Percentiles rank a stretch among this genome's conserved stretches.
Evolutionary conservation across 1,139 yeast genomes (phyloP).

Genomic region (Yamadazyma siamensis): DNA sequence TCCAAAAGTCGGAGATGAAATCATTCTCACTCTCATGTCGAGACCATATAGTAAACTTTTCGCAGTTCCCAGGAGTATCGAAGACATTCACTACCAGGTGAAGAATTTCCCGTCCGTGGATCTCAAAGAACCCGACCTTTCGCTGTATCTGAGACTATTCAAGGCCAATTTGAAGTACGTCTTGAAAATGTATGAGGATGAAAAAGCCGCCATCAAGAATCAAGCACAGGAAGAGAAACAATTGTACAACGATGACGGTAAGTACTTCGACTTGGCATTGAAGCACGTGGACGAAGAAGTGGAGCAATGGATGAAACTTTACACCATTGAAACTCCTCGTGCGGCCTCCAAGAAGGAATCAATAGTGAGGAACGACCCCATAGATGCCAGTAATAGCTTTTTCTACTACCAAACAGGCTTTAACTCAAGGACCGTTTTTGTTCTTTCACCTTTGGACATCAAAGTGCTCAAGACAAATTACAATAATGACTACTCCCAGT

Average conservation of each 20-base stretch:
- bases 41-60: slow-evolving; percentile 59
- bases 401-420: slow-evolving; percentile 68
- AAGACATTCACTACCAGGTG: slow-evolving; percentile 22
- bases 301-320: slow-evolving; percentile 28
- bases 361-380: slow-evolving; percentile 8
- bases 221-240: slow-evolving; percentile 56
- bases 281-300: slow-evolving; percentile 49
- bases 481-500: slow-evolving; percentile 51
- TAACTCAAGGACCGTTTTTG: slow-evolving; percentile 60
- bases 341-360: slow-evolving; percentile 2
- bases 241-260: slow-evolving; percentile 58
- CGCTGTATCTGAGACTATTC: slow-evolving; percentile 51
- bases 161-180: slow-evolving; percentile 59
- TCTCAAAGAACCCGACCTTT: slow-evolving; percentile 20
- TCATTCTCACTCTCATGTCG: slow-evolving; percentile 66
- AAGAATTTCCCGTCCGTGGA: slow-evolving; percentile 32
- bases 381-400: slow-evolving; percentile 12
- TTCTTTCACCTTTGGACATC: slow-evolving; percentile 75
- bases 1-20: slow-evolving; percentile 61
- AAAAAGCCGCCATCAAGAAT: slow-evolving; percentile 44
- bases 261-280: slow-evolving; percentile 56
- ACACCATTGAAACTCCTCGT: slow-evolving; percentile 4
- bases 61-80: slow-evolving; percentile 56
- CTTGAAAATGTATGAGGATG: slow-evolving; percentile 51
- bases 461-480: slow-evolving; percentile 65